A percentile compares a stretch with the other conserved stretches of the same genome.
These are phyloP conservation scores for Talaromyces sp. DNA, from an alignment of 2,329 filamentous ascomycete genomes.

Conservation along the genomic window DNA sequence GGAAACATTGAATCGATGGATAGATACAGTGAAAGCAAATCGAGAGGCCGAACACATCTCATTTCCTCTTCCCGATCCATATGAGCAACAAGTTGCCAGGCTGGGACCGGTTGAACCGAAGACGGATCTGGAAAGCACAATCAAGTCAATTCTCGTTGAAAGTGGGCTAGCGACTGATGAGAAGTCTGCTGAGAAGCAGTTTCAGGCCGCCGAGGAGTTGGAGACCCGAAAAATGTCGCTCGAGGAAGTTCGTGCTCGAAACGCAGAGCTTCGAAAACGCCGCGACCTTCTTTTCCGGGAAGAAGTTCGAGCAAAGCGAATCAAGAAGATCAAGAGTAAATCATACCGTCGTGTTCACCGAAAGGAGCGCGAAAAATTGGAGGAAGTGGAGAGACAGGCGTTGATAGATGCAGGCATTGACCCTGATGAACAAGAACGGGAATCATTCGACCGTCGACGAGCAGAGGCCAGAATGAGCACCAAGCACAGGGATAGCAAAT, in stretches of 20 bases:
- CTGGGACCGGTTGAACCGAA: slow-evolving; percentile 57
- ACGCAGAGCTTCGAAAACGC: slow-evolving; percentile 69
- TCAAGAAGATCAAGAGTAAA: slow-evolving; percentile 99
- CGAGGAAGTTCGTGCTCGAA: slow-evolving; percentile 66
- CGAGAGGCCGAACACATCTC: slow-evolving; percentile 82
- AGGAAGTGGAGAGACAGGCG: slow-evolving; percentile 54
- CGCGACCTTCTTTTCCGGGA: slow-evolving; percentile 84
- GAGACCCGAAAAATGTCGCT: slow-evolving; percentile 67
- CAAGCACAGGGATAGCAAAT: slow-evolving; percentile 82
- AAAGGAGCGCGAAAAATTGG: slow-evolving; percentile 62
- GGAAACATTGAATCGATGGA: slow-evolving; percentile 84
- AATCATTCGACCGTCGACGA: slow-evolving; percentile 65
- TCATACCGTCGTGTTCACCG: slow-evolving; percentile 87
- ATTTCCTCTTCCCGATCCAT: slow-evolving; percentile 76
- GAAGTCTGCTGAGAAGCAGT: slow-evolving; percentile 57
- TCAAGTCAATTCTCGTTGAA: slow-evolving; percentile 83
- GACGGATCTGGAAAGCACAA: slow-evolving; percentile 78
- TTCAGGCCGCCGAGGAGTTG: slow-evolving; percentile 64
- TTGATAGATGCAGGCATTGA: slow-evolving; percentile 56
- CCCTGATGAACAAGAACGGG: slow-evolving; percentile 59
- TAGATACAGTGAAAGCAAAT: slow-evolving; percentile 91
- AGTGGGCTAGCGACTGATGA: slow-evolving; percentile 66
- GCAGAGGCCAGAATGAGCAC: slow-evolving; percentile 81
- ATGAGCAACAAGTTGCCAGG: slow-evolving; percentile 53
- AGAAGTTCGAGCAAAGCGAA: slow-evolving; percentile 78